Evolutionary conservation across 2,329 filamentous ascomycete species (phyloP), one percentile per base, ranked within the genome.

Genomic region (Zymoseptoria brevis): DNA sequence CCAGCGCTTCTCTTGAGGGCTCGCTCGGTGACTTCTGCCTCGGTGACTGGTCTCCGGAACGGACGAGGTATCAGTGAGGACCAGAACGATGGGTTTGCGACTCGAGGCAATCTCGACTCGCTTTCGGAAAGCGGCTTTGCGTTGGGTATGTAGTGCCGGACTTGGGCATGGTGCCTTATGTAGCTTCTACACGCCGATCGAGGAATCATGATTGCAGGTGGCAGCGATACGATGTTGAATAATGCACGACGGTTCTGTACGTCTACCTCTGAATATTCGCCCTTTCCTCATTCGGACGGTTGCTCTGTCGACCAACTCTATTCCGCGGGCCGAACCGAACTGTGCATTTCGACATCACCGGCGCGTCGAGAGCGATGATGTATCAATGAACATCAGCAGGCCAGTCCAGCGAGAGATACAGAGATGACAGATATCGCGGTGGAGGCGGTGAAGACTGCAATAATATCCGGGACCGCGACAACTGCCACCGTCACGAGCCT

Each of bases 81-180:
- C 72, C 73, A 75, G 58, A 74, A 67, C 3, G 72, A 73, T 21
- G 69, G 66, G 24, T 59, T 66, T 7, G 70, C 72, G 50, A 75
- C 66, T 48, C 70, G 67, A 4, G 73, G 73, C 1, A 73, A 63
- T 56, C 60, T 55, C 11, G 63, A 62, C 45, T 55, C 60, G 26
- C 57, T 56, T n/a, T 51, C 56, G 6, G 55, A 54, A 9, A 59
- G 56, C 45, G 55, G 58, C 21, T 53, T 56, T 21, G 55, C 50
- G 21, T 53, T 54, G 9, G 54, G 54, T 41, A 56, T 60, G 51
- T 59, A 64, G 41, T 51, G 54, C 22, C 63, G 53, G 11, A 58
- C 56, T 9, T 29, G 50, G 2, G 21, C 54, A 2, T 19, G 48
- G 8, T 22, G n/a, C 45, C 50, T 13, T 19, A 35, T 6, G 24